Conservation (phyloP, 208 protist species). For the Borovskyia barvae region DNA sequence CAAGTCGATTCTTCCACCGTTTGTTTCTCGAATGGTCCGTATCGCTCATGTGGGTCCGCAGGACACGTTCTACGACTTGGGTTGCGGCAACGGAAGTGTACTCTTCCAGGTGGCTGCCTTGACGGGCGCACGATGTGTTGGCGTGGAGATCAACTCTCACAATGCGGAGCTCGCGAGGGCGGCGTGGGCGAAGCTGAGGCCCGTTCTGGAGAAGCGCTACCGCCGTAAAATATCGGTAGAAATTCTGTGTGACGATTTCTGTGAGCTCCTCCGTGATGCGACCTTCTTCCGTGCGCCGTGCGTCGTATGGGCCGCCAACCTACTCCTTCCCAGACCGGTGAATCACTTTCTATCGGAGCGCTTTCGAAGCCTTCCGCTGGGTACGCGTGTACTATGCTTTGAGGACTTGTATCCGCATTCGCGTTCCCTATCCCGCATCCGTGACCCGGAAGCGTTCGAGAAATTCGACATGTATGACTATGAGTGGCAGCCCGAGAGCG, state of each 20-base stretch:
- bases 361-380: constrained; percentile 40
- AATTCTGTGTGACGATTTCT: constrained; percentile 74
- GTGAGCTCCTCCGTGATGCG: constrained; percentile 31
- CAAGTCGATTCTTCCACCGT: constrained; percentile 82
- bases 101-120: constrained; percentile 77
- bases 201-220: constrained; percentile 45
- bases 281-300: constrained; percentile 34
- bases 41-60: constrained; percentile 27
- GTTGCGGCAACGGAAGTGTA: constrained; percentile 87
- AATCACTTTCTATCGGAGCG: constrained; percentile 80
- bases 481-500: constrained; percentile 59
- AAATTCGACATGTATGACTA: constrained; percentile 76
- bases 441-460: constrained; percentile 77
- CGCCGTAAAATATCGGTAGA: constrained; percentile 43
- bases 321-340: constrained; percentile 61
- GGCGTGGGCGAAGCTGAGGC: constrained; percentile 50
- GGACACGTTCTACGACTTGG: constrained; percentile 82
- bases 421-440: constrained; percentile 45
- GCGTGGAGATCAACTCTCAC: constrained; percentile 67
- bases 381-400: constrained; percentile 75
- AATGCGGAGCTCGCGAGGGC: constrained; percentile 60
- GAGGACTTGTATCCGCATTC: constrained; percentile 79
- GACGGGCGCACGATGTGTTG: constrained; percentile 75
- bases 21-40: constrained; percentile 64
- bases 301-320: constrained; percentile 76